Evolutionary conservation across 306 rosid species (phyloP).

Genomic region (Cyamopsis tetragonoloba): DNA sequence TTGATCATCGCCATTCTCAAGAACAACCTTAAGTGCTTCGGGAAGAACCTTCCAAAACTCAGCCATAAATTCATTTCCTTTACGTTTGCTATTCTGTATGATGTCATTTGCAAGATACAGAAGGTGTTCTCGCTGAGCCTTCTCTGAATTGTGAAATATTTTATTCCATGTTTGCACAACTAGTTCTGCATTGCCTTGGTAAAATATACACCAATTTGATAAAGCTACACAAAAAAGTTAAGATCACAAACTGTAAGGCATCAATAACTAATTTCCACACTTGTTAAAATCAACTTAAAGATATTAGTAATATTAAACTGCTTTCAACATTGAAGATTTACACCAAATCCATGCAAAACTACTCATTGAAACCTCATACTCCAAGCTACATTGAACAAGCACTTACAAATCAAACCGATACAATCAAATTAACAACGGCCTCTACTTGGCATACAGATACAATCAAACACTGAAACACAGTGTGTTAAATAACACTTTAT

Average conservation of each 20-base stretch:
- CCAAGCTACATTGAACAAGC: slow-evolving; percentile 8
- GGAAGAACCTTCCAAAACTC: slow-evolving; percentile 97
- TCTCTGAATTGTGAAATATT: slow-evolving; percentile 62
- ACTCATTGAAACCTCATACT: background rate
- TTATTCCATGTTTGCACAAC: slow-evolving; percentile 87
- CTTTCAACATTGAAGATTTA: background rate
- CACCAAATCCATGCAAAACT: background rate
- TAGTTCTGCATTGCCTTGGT: slow-evolving; percentile 83
- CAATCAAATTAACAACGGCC: background rate
- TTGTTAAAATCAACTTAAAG: background rate
- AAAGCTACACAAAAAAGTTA: slow-evolving; percentile 63
- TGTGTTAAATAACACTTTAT: background rate
- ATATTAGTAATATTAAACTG: background rate
- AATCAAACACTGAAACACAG: slow-evolving; percentile 1
- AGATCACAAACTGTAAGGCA: slow-evolving; percentile 26
- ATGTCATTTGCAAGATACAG: slow-evolving; percentile 95
- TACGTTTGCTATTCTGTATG: slow-evolving; percentile 86
- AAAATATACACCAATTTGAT: slow-evolving; percentile 95
- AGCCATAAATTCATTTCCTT: slow-evolving; percentile 88
- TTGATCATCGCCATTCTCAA: slow-evolving; percentile 52
- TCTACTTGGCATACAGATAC: background rate
- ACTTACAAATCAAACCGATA: background rate
- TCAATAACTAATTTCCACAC: background rate
- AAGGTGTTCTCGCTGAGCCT: slow-evolving; percentile 66
- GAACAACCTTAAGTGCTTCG: slow-evolving; percentile 60